Conservation (phyloP, 192 early-diverging fungal species). For the Phycomyces blakesleeanus region DNA sequence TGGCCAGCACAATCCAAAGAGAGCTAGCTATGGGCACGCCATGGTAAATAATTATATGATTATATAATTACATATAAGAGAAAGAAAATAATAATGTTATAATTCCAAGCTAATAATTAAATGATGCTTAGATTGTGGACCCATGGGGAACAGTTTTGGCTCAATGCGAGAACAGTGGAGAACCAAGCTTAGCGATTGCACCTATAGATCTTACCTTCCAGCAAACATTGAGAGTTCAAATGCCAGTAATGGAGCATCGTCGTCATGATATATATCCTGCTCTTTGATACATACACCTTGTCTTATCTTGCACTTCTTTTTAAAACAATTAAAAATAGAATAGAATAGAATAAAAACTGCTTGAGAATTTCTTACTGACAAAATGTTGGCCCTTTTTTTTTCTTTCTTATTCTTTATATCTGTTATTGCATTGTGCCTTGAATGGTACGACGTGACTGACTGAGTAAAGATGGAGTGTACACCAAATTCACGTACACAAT, state of each 20-base stretch:
- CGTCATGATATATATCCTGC: slow-evolving; percentile 54
- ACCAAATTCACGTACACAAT: not conserved
- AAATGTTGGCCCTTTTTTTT: no score
- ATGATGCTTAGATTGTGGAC: slow-evolving; percentile 60
- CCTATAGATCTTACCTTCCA: slow-evolving; percentile 63
- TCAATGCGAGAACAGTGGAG: slow-evolving; percentile 49
- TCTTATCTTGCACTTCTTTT: no score
- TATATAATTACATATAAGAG: no score
- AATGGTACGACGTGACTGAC: not conserved
- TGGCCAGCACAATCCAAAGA: slow-evolving; percentile 67
- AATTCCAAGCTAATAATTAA: no score
- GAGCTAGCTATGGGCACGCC: slow-evolving; percentile 73
- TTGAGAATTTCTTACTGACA: no score
- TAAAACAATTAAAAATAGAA: no score
- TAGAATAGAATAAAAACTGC: no score
- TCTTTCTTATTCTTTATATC: no score
- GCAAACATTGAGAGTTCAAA: slow-evolving; percentile 58
- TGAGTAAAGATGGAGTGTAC: not conserved
- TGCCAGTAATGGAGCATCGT: slow-evolving; percentile 73
- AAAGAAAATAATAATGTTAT: no score
- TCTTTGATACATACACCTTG: no score
- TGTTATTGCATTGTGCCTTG: no score
- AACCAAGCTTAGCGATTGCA: slow-evolving; percentile 59
- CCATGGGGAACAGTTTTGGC: slow-evolving; percentile 80
- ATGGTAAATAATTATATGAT: slow-evolving; percentile 43